Percentiles rank a stretch among this genome's conserved stretches.
Conservation (phyloP, 306 rosid species). For the Glycine soja region DNA sequence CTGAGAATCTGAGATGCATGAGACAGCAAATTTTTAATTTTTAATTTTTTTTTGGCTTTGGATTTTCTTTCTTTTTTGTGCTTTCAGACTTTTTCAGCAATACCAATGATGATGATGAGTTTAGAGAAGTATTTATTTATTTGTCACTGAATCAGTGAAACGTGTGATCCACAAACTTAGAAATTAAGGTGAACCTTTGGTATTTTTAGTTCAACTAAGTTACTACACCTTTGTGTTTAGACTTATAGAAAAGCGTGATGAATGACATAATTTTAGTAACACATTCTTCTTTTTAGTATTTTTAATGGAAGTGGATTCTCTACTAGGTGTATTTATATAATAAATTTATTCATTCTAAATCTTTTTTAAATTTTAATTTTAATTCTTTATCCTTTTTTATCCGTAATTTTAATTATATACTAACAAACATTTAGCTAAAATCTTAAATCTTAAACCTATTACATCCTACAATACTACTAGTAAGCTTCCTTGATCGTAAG, state of each 20-base stretch:
- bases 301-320: background rate
- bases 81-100: background rate
- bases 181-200: background rate
- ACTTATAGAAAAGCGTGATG: background rate
- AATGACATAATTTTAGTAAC: background rate
- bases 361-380: no score
- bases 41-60: background rate
- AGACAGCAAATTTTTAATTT: slow-evolving; percentile 32
- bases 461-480: no score
- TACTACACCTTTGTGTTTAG: background rate
- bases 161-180: background rate
- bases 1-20: slow-evolving; percentile 17
- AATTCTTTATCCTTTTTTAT: no score
- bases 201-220: background rate
- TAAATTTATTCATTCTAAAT: no score
- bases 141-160: background rate
- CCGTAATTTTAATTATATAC: no score
- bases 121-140: background rate
- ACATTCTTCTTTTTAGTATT: background rate
- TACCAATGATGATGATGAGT: slow-evolving; percentile 1
- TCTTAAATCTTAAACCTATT: no score
- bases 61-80: background rate
- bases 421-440: no score
- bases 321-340: no score
- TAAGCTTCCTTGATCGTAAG: no score